Percentiles rank a stretch among this genome's conserved stretches.
Evolutionary conservation across 257 asterid species (phyloP).

Genomic region (Solanum paucissectum): DNA sequence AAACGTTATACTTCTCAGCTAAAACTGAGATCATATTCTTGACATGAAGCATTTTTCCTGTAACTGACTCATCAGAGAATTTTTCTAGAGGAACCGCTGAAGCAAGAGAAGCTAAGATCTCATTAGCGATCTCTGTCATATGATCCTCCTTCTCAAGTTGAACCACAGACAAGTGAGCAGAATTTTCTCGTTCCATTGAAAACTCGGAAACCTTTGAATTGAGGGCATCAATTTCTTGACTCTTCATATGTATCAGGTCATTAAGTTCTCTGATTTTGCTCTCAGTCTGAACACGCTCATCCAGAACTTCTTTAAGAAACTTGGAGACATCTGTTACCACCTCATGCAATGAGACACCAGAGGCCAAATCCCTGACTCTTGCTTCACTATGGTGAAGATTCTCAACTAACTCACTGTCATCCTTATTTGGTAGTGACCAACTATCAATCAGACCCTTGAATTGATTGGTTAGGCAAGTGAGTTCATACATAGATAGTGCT

Average conservation of each 20-base stretch:
- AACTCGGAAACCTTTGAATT: constrained; percentile 38
- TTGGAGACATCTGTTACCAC: constrained; percentile 43
- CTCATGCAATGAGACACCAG: constrained; percentile 37
- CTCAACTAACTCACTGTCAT: constrained; percentile 16
- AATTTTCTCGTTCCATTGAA: constrained; percentile 24
- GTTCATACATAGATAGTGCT: constrained; percentile 30
- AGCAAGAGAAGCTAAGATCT: constrained; percentile 44
- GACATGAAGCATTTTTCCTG: constrained; percentile 45
- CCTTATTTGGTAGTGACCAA: constrained; percentile 11
- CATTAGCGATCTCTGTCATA: constrained; percentile 38
- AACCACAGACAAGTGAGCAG: constrained; percentile 21
- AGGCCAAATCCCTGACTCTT: constrained; percentile 4
- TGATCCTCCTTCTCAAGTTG: constrained; percentile 34
- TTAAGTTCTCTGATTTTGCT: constrained; percentile 37
- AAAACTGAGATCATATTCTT: constrained; percentile 39
- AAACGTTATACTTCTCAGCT: constrained; percentile 37
- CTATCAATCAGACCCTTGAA: constrained; percentile 28
- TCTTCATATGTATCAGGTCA: constrained; percentile 30
- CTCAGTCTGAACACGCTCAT: constrained; percentile 22
- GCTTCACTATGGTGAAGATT: neutral
- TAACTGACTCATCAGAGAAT: constrained; percentile 27
- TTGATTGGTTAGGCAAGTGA: constrained; percentile 29
- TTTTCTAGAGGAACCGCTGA: constrained; percentile 32
- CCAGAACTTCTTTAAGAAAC: constrained; percentile 21
- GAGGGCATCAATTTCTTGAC: constrained; percentile 54